Evolutionary conservation across 331 rosid genomes (phyloP).

Genomic region (Malus hybrid): DNA sequence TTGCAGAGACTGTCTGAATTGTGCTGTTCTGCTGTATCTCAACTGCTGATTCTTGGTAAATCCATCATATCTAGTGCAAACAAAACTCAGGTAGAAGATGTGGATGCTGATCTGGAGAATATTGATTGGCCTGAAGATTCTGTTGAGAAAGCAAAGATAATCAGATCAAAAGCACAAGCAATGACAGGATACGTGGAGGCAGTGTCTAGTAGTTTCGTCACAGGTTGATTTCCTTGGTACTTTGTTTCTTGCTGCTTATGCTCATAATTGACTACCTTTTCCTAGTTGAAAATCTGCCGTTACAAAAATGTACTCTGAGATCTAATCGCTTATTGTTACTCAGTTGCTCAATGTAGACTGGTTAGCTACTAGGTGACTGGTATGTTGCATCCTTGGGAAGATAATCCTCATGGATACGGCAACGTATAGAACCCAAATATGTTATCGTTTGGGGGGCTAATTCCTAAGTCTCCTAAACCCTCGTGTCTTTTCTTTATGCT

Average conservation of each 20-base stretch:
- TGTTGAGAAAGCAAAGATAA: conserved; percentile 72
- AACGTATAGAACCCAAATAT: neutral
- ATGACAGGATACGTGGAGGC: conserved; percentile 76
- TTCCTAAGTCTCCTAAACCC: neutral
- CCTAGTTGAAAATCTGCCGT: neutral
- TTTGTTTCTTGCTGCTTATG: neutral
- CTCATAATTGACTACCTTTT: neutral
- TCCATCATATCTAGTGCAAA: conserved; percentile 66
- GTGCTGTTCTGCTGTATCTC: conserved; percentile 90
- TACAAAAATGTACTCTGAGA: neutral
- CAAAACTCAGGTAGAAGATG: conserved; percentile 48
- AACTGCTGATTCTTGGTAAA: conserved; percentile 65
- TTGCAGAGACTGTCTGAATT: conserved; percentile 92
- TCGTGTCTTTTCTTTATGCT: neutral
- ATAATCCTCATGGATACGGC: neutral
- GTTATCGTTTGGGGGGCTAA: neutral
- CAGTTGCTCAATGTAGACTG: neutral
- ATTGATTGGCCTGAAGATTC: conserved; percentile 92
- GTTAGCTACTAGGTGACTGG: neutral
- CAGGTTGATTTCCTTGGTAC: conserved; percentile 37
- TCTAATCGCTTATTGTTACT: neutral
- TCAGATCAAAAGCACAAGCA: conserved; percentile 71
- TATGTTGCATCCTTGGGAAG: neutral
- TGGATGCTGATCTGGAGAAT: conserved; percentile 31
- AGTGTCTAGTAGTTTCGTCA: conserved; percentile 76